Evolutionary conservation across 176 grass and related monocot genomes (phyloP).

Genomic region (Olyra latifolia): DNA sequence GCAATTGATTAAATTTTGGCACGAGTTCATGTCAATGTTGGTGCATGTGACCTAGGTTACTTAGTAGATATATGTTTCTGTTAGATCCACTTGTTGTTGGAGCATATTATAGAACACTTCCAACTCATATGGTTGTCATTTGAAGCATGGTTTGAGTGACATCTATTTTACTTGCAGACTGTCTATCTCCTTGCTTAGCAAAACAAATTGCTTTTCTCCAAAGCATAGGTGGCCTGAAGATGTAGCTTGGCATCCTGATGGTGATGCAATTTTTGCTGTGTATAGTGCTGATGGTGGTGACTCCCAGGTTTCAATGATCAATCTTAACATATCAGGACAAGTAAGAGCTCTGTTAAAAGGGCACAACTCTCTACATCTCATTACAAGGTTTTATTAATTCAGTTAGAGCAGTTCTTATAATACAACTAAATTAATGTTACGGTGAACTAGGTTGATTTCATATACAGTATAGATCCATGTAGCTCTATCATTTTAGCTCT

Average conservation of each 20-base stretch:
- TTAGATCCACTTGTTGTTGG: background rate
- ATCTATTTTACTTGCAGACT: slow-evolving; percentile 56
- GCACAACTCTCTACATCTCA: slow-evolving; percentile 17
- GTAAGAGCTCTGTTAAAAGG: slow-evolving; percentile 59
- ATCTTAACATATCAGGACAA: slow-evolving; percentile 78
- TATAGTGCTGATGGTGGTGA: slow-evolving; percentile 87
- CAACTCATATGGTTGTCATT: slow-evolving; percentile 12
- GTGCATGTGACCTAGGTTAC: background rate
- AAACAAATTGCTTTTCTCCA: slow-evolving; percentile 80
- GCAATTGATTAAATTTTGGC: slow-evolving; percentile 14
- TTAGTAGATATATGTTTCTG: background rate
- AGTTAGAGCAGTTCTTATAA: slow-evolving; percentile 1
- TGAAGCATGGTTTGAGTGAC: slow-evolving; percentile 23
- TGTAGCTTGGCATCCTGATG: slow-evolving; percentile 89
- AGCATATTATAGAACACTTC: background rate
- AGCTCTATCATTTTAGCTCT: background rate
- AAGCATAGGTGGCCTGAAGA: slow-evolving; percentile 98
- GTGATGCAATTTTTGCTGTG: slow-evolving; percentile 78
- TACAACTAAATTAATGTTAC: background rate
- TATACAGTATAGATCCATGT: background rate
- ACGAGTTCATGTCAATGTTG: background rate
- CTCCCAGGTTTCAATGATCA: slow-evolving; percentile 82
- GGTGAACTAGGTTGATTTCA: slow-evolving; percentile 2
- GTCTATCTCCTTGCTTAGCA: slow-evolving; percentile 63
- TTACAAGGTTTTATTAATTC: slow-evolving; percentile 20